A percentile compares a stretch with the other conserved stretches of the same genome.
Conservation (phyloP, 78 protist genomes). For the Pigoraptor vietnamica region DNA sequence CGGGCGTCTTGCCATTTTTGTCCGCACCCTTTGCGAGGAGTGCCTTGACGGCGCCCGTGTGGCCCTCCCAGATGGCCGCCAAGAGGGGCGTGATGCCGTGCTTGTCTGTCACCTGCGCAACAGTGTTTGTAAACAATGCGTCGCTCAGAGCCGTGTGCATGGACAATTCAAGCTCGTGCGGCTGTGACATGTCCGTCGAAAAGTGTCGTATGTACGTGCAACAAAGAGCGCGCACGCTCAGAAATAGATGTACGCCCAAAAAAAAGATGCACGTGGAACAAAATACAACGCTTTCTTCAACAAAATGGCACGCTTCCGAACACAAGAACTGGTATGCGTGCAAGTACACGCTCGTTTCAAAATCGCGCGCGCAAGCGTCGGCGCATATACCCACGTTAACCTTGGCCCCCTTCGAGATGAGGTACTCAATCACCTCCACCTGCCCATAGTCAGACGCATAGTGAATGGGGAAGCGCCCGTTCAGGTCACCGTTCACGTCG, state of each 20-base stretch:
- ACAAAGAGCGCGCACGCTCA: too few species aligned
- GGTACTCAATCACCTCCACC: not conserved
- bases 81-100: not conserved
- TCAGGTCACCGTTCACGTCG: not conserved
- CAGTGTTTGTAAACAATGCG: too few species aligned
- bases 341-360: not conserved
- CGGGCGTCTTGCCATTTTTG: conserved; percentile 11
- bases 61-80: conserved; percentile 14
- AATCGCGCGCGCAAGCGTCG: not conserved
- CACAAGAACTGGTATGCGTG: not conserved
- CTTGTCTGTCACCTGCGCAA: not conserved
- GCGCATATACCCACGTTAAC: not conserved
- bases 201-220: too few species aligned
- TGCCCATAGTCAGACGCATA: not conserved
- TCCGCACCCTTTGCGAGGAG: conserved; percentile 13
- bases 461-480: not conserved
- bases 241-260: not conserved
- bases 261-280: too few species aligned
- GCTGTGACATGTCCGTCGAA: too few species aligned
- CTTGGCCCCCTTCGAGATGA: not conserved
- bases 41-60: not conserved
- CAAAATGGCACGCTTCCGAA: too few species aligned
- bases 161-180: too few species aligned
- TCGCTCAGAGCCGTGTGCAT: too few species aligned
- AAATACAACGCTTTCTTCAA: too few species aligned